Base-by-base conservation (phyloP, 768 basidiomycete genomes). In the Amanita subjunquillea region DNA sequence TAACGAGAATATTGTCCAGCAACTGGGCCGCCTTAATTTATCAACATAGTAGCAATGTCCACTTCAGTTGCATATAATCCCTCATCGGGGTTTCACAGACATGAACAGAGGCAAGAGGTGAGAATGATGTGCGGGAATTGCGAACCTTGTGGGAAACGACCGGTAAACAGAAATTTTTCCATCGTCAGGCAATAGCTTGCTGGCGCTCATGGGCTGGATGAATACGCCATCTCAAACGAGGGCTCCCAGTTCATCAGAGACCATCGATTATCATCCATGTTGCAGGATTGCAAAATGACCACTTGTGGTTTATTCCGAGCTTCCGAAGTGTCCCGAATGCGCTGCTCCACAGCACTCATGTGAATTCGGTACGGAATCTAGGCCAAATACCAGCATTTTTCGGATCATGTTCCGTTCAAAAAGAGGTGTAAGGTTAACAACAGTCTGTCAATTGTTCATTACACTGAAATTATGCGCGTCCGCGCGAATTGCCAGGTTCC, bases 401-500 rank as follows among this genome's bases (percentile, higher is more conserved):
- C 44, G 44, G 44, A 46, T 46, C 44, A 46, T 46, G 44, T 46
- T 46, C 44, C 44, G 44, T 46, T 34, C n/a, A n/a, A 10, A 17
- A 13, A 25, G 23, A 30, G 4, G 30, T 30, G 30, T 30, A 8
- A 1, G 30, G 30, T 17, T 17, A 17, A 22, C 41, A 23, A 10
- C 12, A 12, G 41, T 12, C 13, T 44, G 43, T 10, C 15, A 44
- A 29, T 15, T 15, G 22, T 32, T 45, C 43, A 22, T 40, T 40
- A 20, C 17, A 4, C 39, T 40, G 39, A n/a, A n/a, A 17, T 9
- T 17, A 42, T 22, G 17, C 17, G n/a, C 23, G 7, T 9, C 3
- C 20, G 3, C 20, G 2, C 40, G 10, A 12, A 32, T 32, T 1
- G 6, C 32, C 3, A 32, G 32, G 10, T 10, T 34, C 12, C 13